Percentiles rank a stretch among this genome's conserved stretches.
phyloP scores from a whole-genome alignment of 768 basidiomycete species.

The Pholiota molesta region DNA sequence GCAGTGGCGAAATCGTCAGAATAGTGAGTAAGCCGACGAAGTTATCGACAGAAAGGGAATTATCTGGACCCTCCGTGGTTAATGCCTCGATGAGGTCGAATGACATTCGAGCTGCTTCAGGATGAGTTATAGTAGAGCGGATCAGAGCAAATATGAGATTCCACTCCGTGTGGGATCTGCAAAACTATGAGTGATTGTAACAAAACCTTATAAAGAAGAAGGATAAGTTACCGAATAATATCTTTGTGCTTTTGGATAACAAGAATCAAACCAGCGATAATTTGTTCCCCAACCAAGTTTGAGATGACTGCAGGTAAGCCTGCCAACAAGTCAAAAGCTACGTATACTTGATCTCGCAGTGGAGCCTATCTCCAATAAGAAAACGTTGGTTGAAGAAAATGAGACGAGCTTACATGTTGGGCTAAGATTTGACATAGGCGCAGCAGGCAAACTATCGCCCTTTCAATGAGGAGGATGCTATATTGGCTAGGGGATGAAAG shows the following conservation, averaged over 20 bases:
- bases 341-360: conserved; percentile 91
- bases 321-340: conserved; percentile 89
- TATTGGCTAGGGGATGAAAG: conserved; percentile 79
- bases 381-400: background rate
- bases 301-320: conserved; percentile 77
- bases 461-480: conserved; percentile 89
- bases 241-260: conserved; percentile 78
- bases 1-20: conserved; percentile 85
- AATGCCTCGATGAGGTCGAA: conserved; percentile 77
- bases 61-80: conserved; percentile 60
- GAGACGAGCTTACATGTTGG: conserved; percentile 56
- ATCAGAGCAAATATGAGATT: conserved; percentile 88
- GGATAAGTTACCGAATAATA: conserved; percentile 60
- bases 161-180: conserved; percentile 93
- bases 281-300: conserved; percentile 87
- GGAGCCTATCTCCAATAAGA: conserved; percentile 51
- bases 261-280: conserved; percentile 78
- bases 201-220: background rate
- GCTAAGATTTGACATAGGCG: conserved; percentile 84
- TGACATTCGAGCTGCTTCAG: conserved; percentile 84
- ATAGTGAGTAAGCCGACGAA: conserved; percentile 77
- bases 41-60: conserved; percentile 75
- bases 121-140: conserved; percentile 81
- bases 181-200: conserved; percentile 9
- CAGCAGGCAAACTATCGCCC: conserved; percentile 88